phyloP scores from a whole-genome alignment of 805 yeast genomes.

The Kodamaea laetipori region DNA sequence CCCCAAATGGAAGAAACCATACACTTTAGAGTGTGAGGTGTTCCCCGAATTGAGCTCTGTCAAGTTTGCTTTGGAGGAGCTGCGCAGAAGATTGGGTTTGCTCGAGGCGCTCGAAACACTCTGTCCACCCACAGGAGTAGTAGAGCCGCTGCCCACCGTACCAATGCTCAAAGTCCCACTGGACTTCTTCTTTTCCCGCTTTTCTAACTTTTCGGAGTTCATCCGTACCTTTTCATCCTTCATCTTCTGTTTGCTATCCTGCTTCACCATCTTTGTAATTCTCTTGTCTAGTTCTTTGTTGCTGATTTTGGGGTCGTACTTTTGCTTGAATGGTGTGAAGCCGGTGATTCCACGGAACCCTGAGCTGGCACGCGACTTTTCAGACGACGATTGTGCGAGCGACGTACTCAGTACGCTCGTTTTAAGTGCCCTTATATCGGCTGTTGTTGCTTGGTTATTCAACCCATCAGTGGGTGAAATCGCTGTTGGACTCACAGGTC shows the following conservation, averaged over 20 bases:
- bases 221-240: too few relatives aligned
- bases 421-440: constrained; percentile 9
- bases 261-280: constrained; percentile 33
- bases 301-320: constrained; percentile 20
- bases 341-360: constrained; percentile 29
- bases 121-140: constrained; percentile 8
- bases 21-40: constrained; percentile 1
- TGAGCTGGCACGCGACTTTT: constrained; percentile 19
- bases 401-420: constrained; percentile 16
- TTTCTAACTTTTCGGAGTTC: constrained; percentile 25
- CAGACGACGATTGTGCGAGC: constrained; percentile 10
- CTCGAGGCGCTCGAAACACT: constrained; percentile 1
- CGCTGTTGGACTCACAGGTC: constrained; percentile 7
- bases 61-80: constrained; percentile 11
- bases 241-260: constrained; percentile 30
- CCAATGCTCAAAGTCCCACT: constrained; percentile 4
- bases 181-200: constrained; percentile 16
- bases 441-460: constrained; percentile 2
- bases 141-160: background rate
- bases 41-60: background rate
- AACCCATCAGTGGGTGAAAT: constrained; percentile 4
- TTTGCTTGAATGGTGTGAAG: constrained; percentile 34
- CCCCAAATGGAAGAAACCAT: constrained; percentile 9
- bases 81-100: constrained; percentile 7
- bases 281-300: constrained; percentile 36